Conservation (phyloP, 2,329 filamentous ascomycete species). For the Penicillium griseofulvum region DNA sequence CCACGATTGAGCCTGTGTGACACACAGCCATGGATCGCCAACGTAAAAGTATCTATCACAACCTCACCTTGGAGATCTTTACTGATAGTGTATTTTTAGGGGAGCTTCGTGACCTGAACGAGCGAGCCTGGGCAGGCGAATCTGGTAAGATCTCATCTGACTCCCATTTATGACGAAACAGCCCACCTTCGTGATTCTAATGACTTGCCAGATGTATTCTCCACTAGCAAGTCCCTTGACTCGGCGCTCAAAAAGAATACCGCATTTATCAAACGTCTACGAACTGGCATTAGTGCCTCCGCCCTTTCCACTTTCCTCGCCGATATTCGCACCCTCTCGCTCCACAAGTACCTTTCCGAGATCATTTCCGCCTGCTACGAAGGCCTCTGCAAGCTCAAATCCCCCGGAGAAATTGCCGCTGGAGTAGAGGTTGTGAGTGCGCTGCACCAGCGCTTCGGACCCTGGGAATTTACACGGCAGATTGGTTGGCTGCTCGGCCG, state of each 20-base stretch:
- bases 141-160: conserved; percentile 59
- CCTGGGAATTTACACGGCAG: conserved; percentile 83
- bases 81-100: conserved; percentile 51
- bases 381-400: conserved; percentile 86
- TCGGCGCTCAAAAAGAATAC: conserved; percentile 98
- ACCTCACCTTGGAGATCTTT: not conserved
- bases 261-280: conserved; percentile 92
- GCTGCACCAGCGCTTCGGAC: conserved; percentile 92
- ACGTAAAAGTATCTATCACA: conserved; percentile 45
- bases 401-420: conserved; percentile 84
- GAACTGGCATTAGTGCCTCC: conserved; percentile 79
- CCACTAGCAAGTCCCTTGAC: conserved; percentile 76
- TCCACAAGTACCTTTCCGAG: conserved; percentile 96
- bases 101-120: conserved; percentile 86
- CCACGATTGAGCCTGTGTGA: conserved; percentile 30
- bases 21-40: conserved; percentile 47
- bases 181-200: conserved; percentile 16
- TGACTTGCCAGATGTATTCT: conserved; percentile 65
- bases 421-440: conserved; percentile 91
- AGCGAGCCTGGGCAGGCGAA: conserved; percentile 83
- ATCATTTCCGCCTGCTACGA: conserved; percentile 96
- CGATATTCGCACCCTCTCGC: conserved; percentile 83
- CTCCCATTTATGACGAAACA: conserved; percentile 10
- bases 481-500: conserved; percentile 90
- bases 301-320: conserved; percentile 80